Conservation (phyloP, 352 stramenopile genomes). For the Phytophthora nicotianae region DNA sequence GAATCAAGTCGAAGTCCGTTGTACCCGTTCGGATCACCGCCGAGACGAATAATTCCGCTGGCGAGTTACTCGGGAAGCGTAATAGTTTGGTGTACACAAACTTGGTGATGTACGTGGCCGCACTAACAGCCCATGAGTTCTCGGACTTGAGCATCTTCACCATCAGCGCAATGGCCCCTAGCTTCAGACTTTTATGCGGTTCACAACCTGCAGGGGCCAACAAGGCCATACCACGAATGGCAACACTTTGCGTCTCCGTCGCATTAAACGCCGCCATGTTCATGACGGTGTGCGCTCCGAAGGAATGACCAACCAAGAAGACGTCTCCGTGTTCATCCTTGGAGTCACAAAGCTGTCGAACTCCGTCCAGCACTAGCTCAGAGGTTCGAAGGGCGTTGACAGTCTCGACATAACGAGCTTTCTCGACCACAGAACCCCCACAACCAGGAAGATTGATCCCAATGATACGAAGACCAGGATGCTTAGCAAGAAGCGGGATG, state of each 20-base stretch:
- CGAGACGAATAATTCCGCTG: conserved; percentile 40
- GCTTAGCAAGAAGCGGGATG: background rate
- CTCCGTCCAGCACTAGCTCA: conserved; percentile 30
- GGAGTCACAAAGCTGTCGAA: conserved; percentile 33
- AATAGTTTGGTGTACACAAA: conserved; percentile 50
- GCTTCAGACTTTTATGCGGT: conserved; percentile 40
- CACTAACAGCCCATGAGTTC: conserved; percentile 14
- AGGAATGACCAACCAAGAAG: conserved; percentile 53
- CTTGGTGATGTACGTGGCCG: conserved; percentile 33
- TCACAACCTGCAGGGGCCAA: conserved; percentile 43
- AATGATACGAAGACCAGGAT: background rate
- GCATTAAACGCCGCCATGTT: conserved; percentile 45
- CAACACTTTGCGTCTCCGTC: conserved; percentile 1
- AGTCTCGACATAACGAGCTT: conserved; percentile 29
- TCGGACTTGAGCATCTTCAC: conserved; percentile 30
- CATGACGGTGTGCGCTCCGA: conserved; percentile 46
- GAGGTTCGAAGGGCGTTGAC: conserved; percentile 32
- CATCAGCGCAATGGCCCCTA: conserved; percentile 20
- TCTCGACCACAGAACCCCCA: conserved; percentile 15
- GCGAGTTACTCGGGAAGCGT: conserved; percentile 36
- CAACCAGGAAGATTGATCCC: conserved; percentile 1
- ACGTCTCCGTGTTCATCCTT: conserved; percentile 15
- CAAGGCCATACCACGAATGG: conserved; percentile 41
- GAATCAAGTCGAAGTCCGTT: conserved; percentile 42
- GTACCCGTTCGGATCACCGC: conserved; percentile 40